Evolutionary conservation across 2,329 filamentous ascomycete species (phyloP), one percentile per base, ranked within the genome.

Genomic region (Curvularia eragrostidis): DNA sequence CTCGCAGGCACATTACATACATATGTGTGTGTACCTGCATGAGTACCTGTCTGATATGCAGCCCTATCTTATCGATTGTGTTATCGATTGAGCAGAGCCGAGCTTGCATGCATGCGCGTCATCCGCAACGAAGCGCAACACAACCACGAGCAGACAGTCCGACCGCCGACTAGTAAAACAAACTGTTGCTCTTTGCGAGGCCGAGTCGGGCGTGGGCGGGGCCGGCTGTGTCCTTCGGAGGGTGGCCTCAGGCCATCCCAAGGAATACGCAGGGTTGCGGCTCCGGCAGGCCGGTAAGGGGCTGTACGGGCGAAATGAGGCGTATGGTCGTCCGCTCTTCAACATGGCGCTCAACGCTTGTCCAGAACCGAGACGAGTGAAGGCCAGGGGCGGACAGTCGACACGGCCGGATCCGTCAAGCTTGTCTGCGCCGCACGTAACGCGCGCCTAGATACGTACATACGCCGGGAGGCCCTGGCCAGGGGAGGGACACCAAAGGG

Each of bases 51-150:
- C 9, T 32, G 43, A 47, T 32, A 47, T 49, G 47, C 47, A 49
- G 47, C 47, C 47, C 34, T 49, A 49, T 19, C 15, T 49, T 49
- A 49, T 49, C 47, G 47, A 49, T 49, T 28, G 47, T 39, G 47
- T 39, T 49, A 49, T 49, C 47, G 47, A 49, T 49, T 49, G 47
- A 39, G 32, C 18, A 9, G 7, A 48, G 46, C 13, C 30, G 32
- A 24, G 46, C 46, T 8, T 43, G 41, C 41, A 43, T 24, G 15
- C 26, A 38, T 38, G 32, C 46, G 21, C 32, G 32, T 38, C 46
- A 48, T 34, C 12, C 19, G 28, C 44, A 43, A 36, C 18, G 13
- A 5, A 21, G 4, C 18, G 38, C 38, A 39, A 39, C 24, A 24
- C 42, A 30, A 30, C 42, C 15, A 44, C 24, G 23, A 30, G 42